Evolutionary conservation across 176 grass and related monocot species (phyloP), one percentile per base, ranked within the genome.

Genomic region (Coix lacrymajobi): DNA sequence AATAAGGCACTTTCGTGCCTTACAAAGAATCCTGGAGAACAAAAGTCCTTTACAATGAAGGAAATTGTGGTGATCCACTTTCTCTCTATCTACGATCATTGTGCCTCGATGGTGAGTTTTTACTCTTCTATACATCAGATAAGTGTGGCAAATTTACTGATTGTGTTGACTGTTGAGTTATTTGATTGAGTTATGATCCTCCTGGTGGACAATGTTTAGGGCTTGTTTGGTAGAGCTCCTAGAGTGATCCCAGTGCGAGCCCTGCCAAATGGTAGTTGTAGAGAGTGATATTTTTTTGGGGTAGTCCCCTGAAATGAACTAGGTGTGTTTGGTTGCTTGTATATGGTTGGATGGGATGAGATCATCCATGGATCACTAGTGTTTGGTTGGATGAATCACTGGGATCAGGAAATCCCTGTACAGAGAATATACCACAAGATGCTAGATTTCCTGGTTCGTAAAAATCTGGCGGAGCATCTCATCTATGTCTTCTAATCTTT

Each of bases 31-130:
- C 37, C 92, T 78, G 90, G 90, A 31, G 95, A 79, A 95, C 88
- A 79, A 84, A 81, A 73, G 79, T 95, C 87, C 79, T 98, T 81
- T 91, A 92, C 79, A 94, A 98, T 79, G 86, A 91, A 84, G 95
- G 95, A 65, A 93, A 91, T 57, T 93, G 90, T 67, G 90, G 95
- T 25, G 95, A 98, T 82, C 95, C 95, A 49, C 90, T 98, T 89
- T 98, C 95, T 84, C 92, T 98, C 29, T 98, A 98, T 87, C 70
- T 98, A 60, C 92, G 95, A 69, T 90, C 95, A 4, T 80, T 98
- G 76, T 98, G 95, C 56, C 90, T 92, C 8, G 92, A 98, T 15
- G 95, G 95, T 98, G 79, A 87, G 64, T 20, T 83, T 80, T 82
- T 12, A 28, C 62, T 17, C 38, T 87, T 83, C 4, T 71, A 11